Evolutionary conservation across 768 basidiomycete species (phyloP).

Genomic region (Strobilomyces echinocephalus): DNA sequence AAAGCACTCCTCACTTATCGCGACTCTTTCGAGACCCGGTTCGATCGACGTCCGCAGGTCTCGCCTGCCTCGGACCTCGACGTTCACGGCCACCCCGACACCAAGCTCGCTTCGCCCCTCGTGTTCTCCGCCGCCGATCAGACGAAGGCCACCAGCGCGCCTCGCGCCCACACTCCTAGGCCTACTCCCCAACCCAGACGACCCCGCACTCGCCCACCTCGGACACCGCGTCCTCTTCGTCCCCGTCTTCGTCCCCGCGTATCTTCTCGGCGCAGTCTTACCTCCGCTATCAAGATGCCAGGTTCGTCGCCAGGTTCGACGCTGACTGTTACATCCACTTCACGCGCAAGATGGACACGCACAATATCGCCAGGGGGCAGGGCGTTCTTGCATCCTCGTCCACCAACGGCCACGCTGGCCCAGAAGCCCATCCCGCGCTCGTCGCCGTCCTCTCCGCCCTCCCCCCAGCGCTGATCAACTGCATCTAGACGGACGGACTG

Average conservation of each 20-base stretch:
- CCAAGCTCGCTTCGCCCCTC: slow-evolving; percentile 26
- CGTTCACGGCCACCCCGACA: slow-evolving; percentile 14
- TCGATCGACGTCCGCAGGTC: slow-evolving; percentile 75
- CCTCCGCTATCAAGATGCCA: slow-evolving; percentile 95
- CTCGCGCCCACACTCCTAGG: no score
- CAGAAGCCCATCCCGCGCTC: slow-evolving; percentile 31
- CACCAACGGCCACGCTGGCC: neutral
- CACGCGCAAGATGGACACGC: slow-evolving; percentile 81
- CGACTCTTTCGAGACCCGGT: slow-evolving; percentile 91
- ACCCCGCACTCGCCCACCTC: no score
- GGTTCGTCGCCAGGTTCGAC: slow-evolving; percentile 93
- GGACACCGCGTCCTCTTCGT: no score
- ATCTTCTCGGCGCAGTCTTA: slow-evolving; percentile 55
- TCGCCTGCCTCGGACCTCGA: neutral
- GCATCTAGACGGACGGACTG: slow-evolving; percentile 88
- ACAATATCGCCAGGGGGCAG: slow-evolving; percentile 77
- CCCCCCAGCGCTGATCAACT: slow-evolving; percentile 80
- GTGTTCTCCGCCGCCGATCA: no score
- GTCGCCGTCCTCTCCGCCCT: slow-evolving; percentile 59
- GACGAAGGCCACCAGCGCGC: no score
- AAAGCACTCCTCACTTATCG: slow-evolving; percentile 93
- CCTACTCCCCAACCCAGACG: no score
- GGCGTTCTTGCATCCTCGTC: no score
- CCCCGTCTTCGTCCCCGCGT: no score
- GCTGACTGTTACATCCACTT: slow-evolving; percentile 96